These are phyloP conservation scores for Populus ilicifolia DNA, from an alignment of 345 rosid species.

Conservation along the genomic window DNA sequence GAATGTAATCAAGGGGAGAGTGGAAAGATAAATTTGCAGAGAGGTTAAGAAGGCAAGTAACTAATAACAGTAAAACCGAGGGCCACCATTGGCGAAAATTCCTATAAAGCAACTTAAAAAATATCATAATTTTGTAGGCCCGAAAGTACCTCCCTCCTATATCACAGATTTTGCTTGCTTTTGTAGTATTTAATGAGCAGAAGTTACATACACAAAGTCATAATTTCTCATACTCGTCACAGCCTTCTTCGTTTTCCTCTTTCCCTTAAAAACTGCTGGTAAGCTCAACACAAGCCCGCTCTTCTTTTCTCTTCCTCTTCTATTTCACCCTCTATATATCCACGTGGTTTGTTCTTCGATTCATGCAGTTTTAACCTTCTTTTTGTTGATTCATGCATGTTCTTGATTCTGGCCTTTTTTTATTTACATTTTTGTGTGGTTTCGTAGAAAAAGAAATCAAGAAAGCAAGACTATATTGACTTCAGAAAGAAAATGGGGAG, in stretches of 20 bases:
- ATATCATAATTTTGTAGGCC: too few relatives aligned
- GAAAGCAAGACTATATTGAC: not conserved
- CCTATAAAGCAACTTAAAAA: too few relatives aligned
- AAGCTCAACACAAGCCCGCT: not conserved
- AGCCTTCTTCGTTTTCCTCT: not conserved
- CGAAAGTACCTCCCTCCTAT: too few relatives aligned
- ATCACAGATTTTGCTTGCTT: too few relatives aligned
- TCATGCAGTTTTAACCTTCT: not conserved
- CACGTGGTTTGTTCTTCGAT: not conserved
- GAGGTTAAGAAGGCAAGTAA: too few relatives aligned
- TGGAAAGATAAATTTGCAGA: too few relatives aligned
- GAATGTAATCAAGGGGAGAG: too few relatives aligned
- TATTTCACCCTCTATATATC: not conserved
- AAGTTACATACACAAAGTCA: too few relatives aligned
- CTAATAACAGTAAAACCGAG: too few relatives aligned
- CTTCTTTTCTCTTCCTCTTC: not conserved
- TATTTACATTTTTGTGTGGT: not conserved
- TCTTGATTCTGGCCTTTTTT: not conserved
- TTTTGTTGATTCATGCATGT: not conserved
- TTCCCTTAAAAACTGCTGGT: slow-evolving; percentile 1
- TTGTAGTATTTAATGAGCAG: too few relatives aligned
- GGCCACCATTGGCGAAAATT: too few relatives aligned
- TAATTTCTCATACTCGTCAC: not conserved
- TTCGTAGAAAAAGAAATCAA: not conserved
- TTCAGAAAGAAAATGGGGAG: slow-evolving; percentile 53